Base-by-base conservation (phyloP, 2,329 filamentous ascomycete genomes). In the Neonectria ditissima region DNA sequence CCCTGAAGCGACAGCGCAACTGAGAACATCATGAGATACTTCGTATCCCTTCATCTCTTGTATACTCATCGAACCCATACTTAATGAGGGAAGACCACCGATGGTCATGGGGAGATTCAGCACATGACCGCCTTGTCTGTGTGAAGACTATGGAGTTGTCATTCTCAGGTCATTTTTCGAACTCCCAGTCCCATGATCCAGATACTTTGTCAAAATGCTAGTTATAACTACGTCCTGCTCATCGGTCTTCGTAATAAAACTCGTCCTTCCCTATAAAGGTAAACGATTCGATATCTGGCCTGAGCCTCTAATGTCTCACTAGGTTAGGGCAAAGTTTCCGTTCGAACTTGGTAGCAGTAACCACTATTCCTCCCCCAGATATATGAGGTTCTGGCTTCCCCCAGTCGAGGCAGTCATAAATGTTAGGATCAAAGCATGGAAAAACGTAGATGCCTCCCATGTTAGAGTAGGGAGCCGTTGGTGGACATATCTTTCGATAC, bases 351-450 rank as follows among this genome's bases (percentile, higher is more conserved):
- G 2, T 5, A 5, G 10, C 20, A n/a, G 26, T 6, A 18, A 16
- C 24, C 14, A 41, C 4, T 16, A 16, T 47, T 10, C 30, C 30
- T 8, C 3, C 18, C 20, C n/a, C 2, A 5, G 10, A 11, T 20
- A 20, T 22, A 24, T 18, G 7, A 30, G 32, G 13, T 18, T 16
- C 30, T n/a, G 30, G 32, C n/a, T 32, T 7, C 2, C 53, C 52
- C 62, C 56, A 64, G 28, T 64, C 52, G 7, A 64, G 45, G 30
- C 56, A 64, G 52, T 39, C 54, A 41, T 52, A 64, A 13, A 60
- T 2, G 13, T 64, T 60, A 3, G 56, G 52, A 55, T 64, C 56
- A 28, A 64, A 64, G n/a, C 39, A 50, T 18, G 5, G 13, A 2
- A 50, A 2, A 5, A 53, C 75, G 2, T 11, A 5, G 2, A 2